Evolutionary conservation across 2,329 filamentous ascomycete genomes (phyloP), one percentile per base, ranked within the genome.

Genomic region (Sclerotinia trifoliorum): DNA sequence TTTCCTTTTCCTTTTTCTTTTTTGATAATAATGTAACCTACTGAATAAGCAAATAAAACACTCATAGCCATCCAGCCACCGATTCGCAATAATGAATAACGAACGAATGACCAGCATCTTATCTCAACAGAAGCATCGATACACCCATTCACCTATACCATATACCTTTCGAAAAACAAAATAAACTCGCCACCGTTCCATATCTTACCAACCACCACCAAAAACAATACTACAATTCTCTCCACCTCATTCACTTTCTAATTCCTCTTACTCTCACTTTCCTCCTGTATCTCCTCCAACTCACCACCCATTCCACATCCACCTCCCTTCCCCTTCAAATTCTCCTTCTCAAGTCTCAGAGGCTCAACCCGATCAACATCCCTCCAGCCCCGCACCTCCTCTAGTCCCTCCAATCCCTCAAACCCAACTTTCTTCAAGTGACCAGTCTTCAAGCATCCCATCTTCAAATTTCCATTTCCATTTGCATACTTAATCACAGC

Each of bases 121-220:
- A 35, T 35, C 35, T 35, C 4, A n/a, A 55, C 21, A 13, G 3
- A 29, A 5, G 1, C 7, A 4, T 8, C 26, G 10, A 61, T 29
- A 24, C 21, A 4, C 6, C 57, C 10, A 61, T 44, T 24, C 57
- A 10, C 21, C 26, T 3, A 24, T 48, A 3, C 32, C 35, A 35
- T 35, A 5, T 1, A 39, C 39, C 39, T 15, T 42, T 42, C 39
- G 39, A 42, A 13, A 13, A 39, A 42, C 32, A 39, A 10, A 1
- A 2, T 24, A 57, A 39, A 35, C 54, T 8, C 21, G 15, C 6
- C 21, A 7, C 6, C 8, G 7, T 8, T 24, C 21, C 24, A 10
- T 11, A 21, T 8, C 44, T 44, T 35, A 61, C 35, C 58, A 48
- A 13, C 58, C 58, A 61, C 58, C 49, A n/a, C 32, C 26, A 61